A percentile compares a stretch with the other conserved stretches of the same genome.
Conservation (phyloP, 1,284 basidiomycete genomes). For the Malassezia furfur region DNA sequence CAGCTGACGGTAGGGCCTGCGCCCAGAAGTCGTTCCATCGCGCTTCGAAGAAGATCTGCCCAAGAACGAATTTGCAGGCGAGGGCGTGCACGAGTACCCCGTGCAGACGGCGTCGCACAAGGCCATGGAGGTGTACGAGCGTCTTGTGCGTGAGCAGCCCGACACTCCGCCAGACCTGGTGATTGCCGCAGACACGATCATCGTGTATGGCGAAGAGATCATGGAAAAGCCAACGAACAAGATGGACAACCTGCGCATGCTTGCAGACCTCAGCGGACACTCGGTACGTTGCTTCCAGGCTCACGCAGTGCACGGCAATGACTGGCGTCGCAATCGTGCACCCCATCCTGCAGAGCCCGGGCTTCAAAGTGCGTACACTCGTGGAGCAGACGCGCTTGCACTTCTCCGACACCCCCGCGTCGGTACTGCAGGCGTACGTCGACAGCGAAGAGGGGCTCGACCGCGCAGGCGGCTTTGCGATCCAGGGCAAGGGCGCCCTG, state of each 20-base stretch:
- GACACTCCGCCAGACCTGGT: slow-evolving; percentile 84
- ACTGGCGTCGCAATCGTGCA: slow-evolving; percentile 57
- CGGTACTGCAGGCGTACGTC: slow-evolving; percentile 69
- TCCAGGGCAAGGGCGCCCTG: slow-evolving; percentile 74
- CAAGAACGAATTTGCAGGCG: slow-evolving; percentile 59
- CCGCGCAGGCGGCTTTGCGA: slow-evolving; percentile 85
- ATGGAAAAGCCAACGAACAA: slow-evolving; percentile 78
- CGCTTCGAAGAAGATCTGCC: slow-evolving; percentile 75
- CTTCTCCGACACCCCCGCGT: slow-evolving; percentile 48
- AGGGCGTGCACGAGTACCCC: slow-evolving; percentile 74
- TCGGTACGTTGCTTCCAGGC: slow-evolving; percentile 13
- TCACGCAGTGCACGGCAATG: slow-evolving; percentile 33
- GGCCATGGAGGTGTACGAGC: slow-evolving; percentile 49
- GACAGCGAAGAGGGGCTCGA: slow-evolving; percentile 80
- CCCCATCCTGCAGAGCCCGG: slow-evolving; percentile 71
- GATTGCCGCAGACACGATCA: slow-evolving; percentile 56
- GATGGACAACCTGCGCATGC: slow-evolving; percentile 76
- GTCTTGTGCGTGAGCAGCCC: slow-evolving; percentile 54
- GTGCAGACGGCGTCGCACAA: slow-evolving; percentile 86
- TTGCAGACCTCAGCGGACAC: slow-evolving; percentile 64
- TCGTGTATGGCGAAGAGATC: slow-evolving; percentile 50
- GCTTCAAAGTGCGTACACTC: slow-evolving; percentile 60
- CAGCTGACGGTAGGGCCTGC: slow-evolving; percentile 58
- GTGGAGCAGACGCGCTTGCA: slow-evolving; percentile 40
- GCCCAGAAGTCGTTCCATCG: slow-evolving; percentile 77